Evolutionary conservation across 495 filamentous ascomycete species (phyloP), one percentile per base, ranked within the genome.

Genomic region (Neurospora tetraspora): DNA sequence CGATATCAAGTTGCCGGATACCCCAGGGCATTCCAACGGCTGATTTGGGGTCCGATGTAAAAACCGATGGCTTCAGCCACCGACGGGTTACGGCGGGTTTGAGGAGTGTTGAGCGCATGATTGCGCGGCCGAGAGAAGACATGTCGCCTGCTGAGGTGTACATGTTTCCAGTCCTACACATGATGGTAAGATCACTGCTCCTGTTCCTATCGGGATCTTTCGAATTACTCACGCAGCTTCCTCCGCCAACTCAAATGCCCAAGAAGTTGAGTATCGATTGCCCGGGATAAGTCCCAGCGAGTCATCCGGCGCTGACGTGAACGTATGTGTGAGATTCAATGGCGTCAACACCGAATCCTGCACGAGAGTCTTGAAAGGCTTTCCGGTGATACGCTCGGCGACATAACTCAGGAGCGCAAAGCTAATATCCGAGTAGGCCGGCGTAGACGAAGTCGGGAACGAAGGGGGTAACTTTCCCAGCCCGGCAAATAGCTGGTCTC

Each of bases 1-100:
- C 43, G 31, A 82, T 53, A 39, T 75, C 69, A 20, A 82, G 74
- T 14, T 77, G 82, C 0, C 78, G 73, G 3, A 90, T 86, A 27
- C 89, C 89, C 88, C 88, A 90, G 0, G 89, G 89, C 10, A 85
- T 84, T 0, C 88, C 88, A 18, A 90, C 81, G 2, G 78, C 77
- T 2, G 81, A 77, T 0, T 72, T 78, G 0, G 85, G 77, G 23
- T 83, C 82, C 0, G 88, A 83, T n/a, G 85, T 87, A 47, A 85
- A 85, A 4, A 80, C 74, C 9, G 74, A 43, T 0, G 89, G 89
- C 72, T 88, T 88, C 59, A 91, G 73, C 89, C 87, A 91, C 42
- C 83, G 76, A 71, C 85, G 81, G 0, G 88, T 91, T 39, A 80
- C 73, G 16, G 81, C 74, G 0, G 83, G 80, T 0, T 83, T 77